These are phyloP conservation scores for Wickerhamiella dianesei DNA, from an alignment of 805 yeast genomes.

Conservation along the genomic window DNA sequence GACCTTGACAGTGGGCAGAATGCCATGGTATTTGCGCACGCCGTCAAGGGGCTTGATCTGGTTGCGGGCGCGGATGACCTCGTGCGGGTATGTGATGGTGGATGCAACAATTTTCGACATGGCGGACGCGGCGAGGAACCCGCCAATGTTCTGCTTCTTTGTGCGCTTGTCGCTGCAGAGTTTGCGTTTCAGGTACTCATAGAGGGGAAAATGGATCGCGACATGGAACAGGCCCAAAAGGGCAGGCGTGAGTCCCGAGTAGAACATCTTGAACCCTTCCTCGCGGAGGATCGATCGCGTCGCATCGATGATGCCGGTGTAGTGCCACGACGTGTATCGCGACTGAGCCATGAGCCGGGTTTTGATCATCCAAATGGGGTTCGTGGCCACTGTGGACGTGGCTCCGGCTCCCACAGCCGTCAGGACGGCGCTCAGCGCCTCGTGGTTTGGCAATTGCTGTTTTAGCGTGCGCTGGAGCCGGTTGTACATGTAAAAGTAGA, in stretches of 20 bases:
- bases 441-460: conserved; percentile 10
- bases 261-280: conserved; percentile 73
- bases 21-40: conserved; percentile 23
- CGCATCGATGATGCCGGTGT: conserved; percentile 74
- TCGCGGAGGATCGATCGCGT: conserved; percentile 58
- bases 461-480: conserved; percentile 12
- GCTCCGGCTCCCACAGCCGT: conserved; percentile 83
- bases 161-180: conserved; percentile 15
- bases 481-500: conserved; percentile 85
- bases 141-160: conserved; percentile 22
- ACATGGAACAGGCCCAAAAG: conserved; percentile 83
- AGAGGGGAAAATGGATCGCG: conserved; percentile 90
- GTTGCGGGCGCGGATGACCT: conserved; percentile 79
- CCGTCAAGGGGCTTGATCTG: conserved; percentile 39
- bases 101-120: conserved; percentile 81
- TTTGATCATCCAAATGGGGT: conserved; percentile 92
- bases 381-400: conserved; percentile 68
- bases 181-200: conserved; percentile 58
- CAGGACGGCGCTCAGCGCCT: conserved; percentile 29
- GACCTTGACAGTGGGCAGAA: conserved; percentile 24
- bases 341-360: conserved; percentile 72
- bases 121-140: conserved; percentile 54
- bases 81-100: conserved; percentile 87
- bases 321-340: conserved; percentile 30
- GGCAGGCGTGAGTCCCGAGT: conserved; percentile 83